A percentile compares a stretch with the other conserved stretches of the same genome.
Conservation (phyloP, 2,329 filamentous ascomycete species). For the Fusarium decemcellulare region DNA sequence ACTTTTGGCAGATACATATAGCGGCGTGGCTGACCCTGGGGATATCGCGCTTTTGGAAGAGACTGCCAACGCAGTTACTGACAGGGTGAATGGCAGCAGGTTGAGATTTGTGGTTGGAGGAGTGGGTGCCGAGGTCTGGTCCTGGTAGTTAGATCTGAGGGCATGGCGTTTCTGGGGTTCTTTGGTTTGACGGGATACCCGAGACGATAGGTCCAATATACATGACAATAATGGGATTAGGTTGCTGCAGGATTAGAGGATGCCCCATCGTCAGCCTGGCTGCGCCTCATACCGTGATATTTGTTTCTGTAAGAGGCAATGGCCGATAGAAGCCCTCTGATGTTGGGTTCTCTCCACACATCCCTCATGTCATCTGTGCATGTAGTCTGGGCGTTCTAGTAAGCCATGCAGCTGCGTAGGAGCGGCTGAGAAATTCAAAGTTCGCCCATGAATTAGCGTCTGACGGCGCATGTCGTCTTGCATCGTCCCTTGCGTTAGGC, state of each 20-base stretch:
- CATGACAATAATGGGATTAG: neutral
- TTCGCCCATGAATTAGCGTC: constrained; percentile 5
- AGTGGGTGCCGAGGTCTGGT: constrained; percentile 44
- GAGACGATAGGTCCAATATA: neutral
- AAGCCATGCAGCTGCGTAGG: constrained; percentile 3
- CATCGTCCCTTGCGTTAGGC: constrained; percentile 21
- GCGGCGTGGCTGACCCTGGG: constrained; percentile 73
- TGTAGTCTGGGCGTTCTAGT: constrained; percentile 5
- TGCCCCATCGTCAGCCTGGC: constrained; percentile 1
- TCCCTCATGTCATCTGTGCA: constrained; percentile 10
- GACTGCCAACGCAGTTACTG: neutral
- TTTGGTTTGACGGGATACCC: constrained; percentile 15
- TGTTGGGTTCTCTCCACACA: neutral
- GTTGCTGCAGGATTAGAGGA: neutral
- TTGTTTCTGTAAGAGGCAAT: constrained; percentile 8
- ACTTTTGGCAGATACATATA: constrained; percentile 66
- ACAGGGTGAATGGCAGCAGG: neutral
- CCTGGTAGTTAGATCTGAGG: constrained; percentile 23
- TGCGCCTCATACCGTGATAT: neutral
- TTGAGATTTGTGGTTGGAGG: constrained; percentile 41
- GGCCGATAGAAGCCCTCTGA: neutral
- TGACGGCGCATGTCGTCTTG: constrained; percentile 8
- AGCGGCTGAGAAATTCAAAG: neutral
- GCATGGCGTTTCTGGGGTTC: constrained; percentile 10
- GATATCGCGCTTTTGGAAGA: constrained; percentile 47